phyloP scores from a whole-genome alignment of 352 stramenopile genomes.

The Pythium aquatile region DNA sequence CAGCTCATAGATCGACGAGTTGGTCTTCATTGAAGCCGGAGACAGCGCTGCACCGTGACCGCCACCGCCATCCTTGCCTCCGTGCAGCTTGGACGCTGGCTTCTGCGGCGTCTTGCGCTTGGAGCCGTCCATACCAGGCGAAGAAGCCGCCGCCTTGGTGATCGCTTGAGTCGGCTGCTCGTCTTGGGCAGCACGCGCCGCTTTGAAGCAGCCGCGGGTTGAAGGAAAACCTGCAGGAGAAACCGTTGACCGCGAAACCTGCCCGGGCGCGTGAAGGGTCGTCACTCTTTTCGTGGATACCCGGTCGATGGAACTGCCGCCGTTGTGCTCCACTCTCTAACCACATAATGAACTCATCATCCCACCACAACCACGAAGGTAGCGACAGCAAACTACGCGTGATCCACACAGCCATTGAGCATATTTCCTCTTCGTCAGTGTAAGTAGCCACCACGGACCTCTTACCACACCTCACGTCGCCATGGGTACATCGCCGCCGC shows the following conservation, averaged over 20 bases:
- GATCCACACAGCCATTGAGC: background rate
- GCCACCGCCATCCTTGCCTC: background rate
- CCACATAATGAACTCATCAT: background rate
- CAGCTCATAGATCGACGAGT: conserved; percentile 46
- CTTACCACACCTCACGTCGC: conserved; percentile 13
- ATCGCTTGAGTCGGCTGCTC: background rate
- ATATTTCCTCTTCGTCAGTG: background rate
- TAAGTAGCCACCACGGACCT: background rate
- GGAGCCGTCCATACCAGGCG: conserved; percentile 18
- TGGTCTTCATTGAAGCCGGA: background rate
- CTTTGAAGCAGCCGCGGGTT: background rate
- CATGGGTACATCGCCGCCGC: conserved; percentile 7
- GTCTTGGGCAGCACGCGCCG: background rate
- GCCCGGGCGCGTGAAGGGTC: conserved; percentile 17
- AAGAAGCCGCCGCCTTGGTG: background rate
- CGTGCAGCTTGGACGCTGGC: conserved; percentile 3
- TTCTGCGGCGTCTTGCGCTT: conserved; percentile 26
- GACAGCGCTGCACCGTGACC: conserved; percentile 1
- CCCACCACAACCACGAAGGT: background rate
- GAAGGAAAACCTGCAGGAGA: conserved; percentile 4
- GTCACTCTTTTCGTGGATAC: conserved; percentile 16
- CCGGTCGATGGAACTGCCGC: background rate
- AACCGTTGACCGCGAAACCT: conserved; percentile 13
- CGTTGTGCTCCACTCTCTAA: background rate
- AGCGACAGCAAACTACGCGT: background rate